These are phyloP conservation scores for Ophiostoma quercus DNA, from an alignment of 2,329 filamentous ascomycete species.

Conservation along the genomic window DNA sequence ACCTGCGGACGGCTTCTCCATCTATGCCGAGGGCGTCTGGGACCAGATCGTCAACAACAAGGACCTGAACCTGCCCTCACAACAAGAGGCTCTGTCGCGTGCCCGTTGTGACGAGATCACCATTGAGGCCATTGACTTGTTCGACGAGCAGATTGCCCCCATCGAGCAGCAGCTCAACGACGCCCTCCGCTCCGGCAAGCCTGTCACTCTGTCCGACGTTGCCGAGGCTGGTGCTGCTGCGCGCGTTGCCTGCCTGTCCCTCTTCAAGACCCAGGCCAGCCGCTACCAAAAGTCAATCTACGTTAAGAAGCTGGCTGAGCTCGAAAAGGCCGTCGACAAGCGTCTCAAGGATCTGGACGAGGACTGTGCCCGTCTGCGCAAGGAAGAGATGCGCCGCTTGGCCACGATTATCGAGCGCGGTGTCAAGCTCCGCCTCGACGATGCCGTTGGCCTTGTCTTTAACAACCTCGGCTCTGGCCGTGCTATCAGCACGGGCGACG, in stretches of 20 bases:
- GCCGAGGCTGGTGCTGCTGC: slow-evolving; percentile 68
- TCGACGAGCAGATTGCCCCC: slow-evolving; percentile 75
- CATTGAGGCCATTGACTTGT: slow-evolving; percentile 75
- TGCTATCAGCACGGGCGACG: slow-evolving; percentile 33
- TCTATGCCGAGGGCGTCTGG: slow-evolving; percentile 93
- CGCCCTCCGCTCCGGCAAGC: slow-evolving; percentile 64
- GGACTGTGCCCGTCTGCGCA: slow-evolving; percentile 75
- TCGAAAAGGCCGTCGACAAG: slow-evolving; percentile 81
- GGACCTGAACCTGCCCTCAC: slow-evolving; percentile 90
- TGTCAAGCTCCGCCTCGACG: slow-evolving; percentile 81
- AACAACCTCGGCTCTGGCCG: slow-evolving; percentile 90
- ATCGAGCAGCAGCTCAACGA: slow-evolving; percentile 83
- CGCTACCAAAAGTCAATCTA: slow-evolving; percentile 97
- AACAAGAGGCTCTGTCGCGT: slow-evolving; percentile 93
- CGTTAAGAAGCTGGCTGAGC: slow-evolving; percentile 73
- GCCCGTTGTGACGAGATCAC: slow-evolving; percentile 97
- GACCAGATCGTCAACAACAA: slow-evolving; percentile 99
- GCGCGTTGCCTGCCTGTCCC: slow-evolving; percentile 66
- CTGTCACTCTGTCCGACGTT: slow-evolving; percentile 66
- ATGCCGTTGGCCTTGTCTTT: slow-evolving; percentile 88
- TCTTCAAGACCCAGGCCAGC: slow-evolving; percentile 87
- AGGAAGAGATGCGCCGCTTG: slow-evolving; percentile 92
- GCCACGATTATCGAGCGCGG: slow-evolving; percentile 88
- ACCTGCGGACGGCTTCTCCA: slow-evolving; percentile 91
- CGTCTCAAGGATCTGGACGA: slow-evolving; percentile 89